Conservation (phyloP, 208 protist species). For the Acanthamoeba pearcei region DNA sequence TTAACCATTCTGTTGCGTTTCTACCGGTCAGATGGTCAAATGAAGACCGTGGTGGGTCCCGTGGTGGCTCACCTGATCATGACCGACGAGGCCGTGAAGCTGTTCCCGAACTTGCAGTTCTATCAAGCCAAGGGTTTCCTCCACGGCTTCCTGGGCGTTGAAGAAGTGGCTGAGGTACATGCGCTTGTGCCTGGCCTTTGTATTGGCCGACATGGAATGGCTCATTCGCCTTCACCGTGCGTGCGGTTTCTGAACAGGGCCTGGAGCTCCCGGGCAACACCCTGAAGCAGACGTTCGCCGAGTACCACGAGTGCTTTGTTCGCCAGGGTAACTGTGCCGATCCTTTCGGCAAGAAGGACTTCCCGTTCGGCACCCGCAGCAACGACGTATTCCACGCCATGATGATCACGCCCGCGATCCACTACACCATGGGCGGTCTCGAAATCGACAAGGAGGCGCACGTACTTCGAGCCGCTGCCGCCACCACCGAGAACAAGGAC, state of each 20-base stretch:
- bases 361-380: conserved; percentile 54
- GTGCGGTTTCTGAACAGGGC: neutral
- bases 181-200: too few species aligned
- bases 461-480: conserved; percentile 85
- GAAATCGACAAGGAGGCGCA: conserved; percentile 88
- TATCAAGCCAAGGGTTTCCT: conserved; percentile 92
- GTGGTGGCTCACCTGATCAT: conserved; percentile 91
- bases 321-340: conserved; percentile 78
- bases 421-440: conserved; percentile 98
- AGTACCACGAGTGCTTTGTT: conserved; percentile 76
- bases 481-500: neutral
- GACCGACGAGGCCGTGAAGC: conserved; percentile 88
- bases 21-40: conserved; percentile 40
- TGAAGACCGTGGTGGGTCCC: conserved; percentile 65
- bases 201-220: too few species aligned
- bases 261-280: neutral
- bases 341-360: conserved; percentile 91
- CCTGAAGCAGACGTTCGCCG: conserved; percentile 74
- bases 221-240: neutral
- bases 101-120: conserved; percentile 92
- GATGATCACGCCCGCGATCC: conserved; percentile 94
- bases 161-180: conserved; percentile 80
- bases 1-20: too few species aligned
- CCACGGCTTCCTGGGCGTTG: conserved; percentile 82
- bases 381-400: conserved; percentile 85